Evolutionary conservation across 768 basidiomycete species (phyloP), one percentile per base, ranked within the genome.

Genomic region (Rubroboletus pulcherrimus): DNA sequence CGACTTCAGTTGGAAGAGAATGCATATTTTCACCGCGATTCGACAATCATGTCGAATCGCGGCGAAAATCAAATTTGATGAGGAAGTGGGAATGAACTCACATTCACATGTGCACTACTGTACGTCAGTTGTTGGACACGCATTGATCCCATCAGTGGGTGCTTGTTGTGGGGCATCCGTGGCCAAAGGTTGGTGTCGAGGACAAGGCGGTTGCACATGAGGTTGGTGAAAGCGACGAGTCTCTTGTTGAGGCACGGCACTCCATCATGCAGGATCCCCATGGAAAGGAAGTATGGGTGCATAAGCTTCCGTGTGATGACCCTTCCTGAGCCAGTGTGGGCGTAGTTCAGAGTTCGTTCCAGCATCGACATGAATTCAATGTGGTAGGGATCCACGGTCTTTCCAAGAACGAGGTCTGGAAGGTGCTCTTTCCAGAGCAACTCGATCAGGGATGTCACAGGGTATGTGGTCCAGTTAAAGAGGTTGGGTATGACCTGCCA

Each of bases 331-430:
- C 58, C 55, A 0, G 55, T 59, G 17, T 59, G 58, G 0, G 54
- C 51, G 15, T 53, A 59, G 37, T 56, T 59, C 0, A 59, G 51
- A 0, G 42, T 3, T 0, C 47, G 17, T 9, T 59, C 58, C 2
- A 53, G 19, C 38, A 60, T 60, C 1, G 55, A 44, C 55, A 60
- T 54, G 44, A 60, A 34, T 14, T 57, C 52, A 1, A 60, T 11
- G 2, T 39, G 21, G 7, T 57, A 57, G 0, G 48, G 49, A 29
- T 43, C 19, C 1, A 59, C 14, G 4, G 0, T 5, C 7, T 24
- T 14, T 2, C 41, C 41, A 0, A 15, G 6, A 0, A 14, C 3
- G 21, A 42, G 24, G 24, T 12, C 7, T 8, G 4, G n/a, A n/a
- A n/a, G n/a, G n/a, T n/a, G n/a, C n/a, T n/a, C n/a, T n/a, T n/a